These are phyloP conservation scores for Fonsecaea pedrosoi DNA, from an alignment of 2,329 filamentous ascomycete genomes.

Conservation along the genomic window DNA sequence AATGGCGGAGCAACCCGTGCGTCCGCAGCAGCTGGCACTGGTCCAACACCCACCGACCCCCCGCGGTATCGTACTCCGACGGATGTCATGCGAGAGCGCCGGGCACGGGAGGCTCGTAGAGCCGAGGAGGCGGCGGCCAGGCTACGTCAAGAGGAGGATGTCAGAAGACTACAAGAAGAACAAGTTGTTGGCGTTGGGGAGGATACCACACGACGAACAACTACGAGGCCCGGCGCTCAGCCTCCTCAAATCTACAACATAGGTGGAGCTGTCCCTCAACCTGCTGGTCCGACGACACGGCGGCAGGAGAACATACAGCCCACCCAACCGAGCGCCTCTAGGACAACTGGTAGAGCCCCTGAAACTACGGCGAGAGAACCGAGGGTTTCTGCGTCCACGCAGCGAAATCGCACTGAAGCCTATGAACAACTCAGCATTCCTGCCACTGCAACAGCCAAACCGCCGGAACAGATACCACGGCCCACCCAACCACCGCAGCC, in stretches of 20 bases:
- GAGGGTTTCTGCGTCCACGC: conserved; percentile 31
- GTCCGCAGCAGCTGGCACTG: conserved; percentile 46
- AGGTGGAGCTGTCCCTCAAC: conserved; percentile 25
- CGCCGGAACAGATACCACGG: conserved; percentile 22
- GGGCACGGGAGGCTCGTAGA: conserved; percentile 74
- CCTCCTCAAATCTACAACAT: conserved; percentile 32
- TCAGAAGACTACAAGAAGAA: conserved; percentile 60
- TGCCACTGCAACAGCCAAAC: conserved; percentile 29
- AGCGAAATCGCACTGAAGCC: conserved; percentile 40
- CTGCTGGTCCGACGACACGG: conserved; percentile 22
- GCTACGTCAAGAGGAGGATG: conserved; percentile 55
- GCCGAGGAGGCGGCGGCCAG: conserved; percentile 69
- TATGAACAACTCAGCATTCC: conserved; percentile 38
- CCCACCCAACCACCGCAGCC: conserved; percentile 38
- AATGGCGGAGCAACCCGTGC: conserved; percentile 63
- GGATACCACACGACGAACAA: conserved; percentile 48
- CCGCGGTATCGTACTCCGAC: conserved; percentile 79
- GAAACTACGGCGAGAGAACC: conserved; percentile 34
- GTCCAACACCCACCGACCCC: conserved; percentile 59
- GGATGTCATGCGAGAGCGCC: conserved; percentile 88
- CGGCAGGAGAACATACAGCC: conserved; percentile 35
- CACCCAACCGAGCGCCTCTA: conserved; percentile 38
- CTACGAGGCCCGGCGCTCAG: conserved; percentile 32
- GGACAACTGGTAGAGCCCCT: conserved; percentile 32
- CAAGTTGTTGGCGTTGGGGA: conserved; percentile 64